Evolutionary conservation across 768 basidiomycete species (phyloP).

Genomic region (Lactifluus rugatus): DNA sequence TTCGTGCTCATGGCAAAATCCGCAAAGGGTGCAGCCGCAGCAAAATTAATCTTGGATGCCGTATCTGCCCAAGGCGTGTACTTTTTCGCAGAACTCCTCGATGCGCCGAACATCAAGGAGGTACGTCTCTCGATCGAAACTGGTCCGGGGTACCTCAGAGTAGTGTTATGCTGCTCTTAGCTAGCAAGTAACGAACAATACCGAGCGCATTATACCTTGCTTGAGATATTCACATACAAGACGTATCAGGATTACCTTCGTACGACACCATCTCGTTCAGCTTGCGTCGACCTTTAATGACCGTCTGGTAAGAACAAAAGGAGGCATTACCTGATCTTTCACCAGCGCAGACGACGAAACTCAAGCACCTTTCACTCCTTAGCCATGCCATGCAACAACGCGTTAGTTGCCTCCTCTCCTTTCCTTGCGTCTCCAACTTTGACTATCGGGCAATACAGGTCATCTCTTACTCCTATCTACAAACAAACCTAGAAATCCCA

Average conservation of each 20-base stretch:
- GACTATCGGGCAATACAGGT: constrained; percentile 47
- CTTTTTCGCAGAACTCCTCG: constrained; percentile 83
- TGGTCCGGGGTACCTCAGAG: background rate
- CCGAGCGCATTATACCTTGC: constrained; percentile 47
- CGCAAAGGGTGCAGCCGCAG: constrained; percentile 85
- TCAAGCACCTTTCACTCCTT: constrained; percentile 89
- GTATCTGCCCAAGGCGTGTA: constrained; percentile 86
- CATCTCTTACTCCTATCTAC: constrained; percentile 69
- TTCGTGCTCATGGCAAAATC: constrained; percentile 89
- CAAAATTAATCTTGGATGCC: constrained; percentile 79
- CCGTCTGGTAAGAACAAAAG: constrained; percentile 45
- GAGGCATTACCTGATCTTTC: constrained; percentile 58
- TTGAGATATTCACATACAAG: constrained; percentile 86
- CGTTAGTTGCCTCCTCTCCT: constrained; percentile 35
- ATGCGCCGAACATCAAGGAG: constrained; percentile 75
- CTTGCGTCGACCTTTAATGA: background rate
- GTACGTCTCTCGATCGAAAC: constrained; percentile 33
- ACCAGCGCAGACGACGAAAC: constrained; percentile 66
- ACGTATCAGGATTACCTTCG: constrained; percentile 79
- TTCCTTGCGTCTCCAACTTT: background rate
- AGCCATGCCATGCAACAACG: constrained; percentile 69
- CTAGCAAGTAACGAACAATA: constrained; percentile 58
- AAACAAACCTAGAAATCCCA: constrained; percentile 60
- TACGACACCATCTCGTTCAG: constrained; percentile 24
- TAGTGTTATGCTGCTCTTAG: constrained; percentile 32